Conservation (phyloP, 2,329 filamentous ascomycete species). For the Diaporthe amygdali region DNA sequence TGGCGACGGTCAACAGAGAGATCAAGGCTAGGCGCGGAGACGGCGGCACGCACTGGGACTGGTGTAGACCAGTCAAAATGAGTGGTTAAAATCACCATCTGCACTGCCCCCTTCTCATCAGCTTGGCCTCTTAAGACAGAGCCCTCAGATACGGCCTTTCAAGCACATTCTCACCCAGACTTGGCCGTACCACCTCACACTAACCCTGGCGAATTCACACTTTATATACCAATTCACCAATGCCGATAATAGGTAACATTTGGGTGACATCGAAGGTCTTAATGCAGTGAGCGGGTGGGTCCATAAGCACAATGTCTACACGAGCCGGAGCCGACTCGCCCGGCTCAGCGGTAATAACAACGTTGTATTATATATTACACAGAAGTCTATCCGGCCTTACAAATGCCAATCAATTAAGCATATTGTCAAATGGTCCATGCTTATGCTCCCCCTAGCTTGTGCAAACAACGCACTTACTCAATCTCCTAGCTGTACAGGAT, state of each 20-base stretch:
- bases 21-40: background rate
- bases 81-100: background rate
- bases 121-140: background rate
- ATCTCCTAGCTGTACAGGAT: too few relatives aligned
- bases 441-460: background rate
- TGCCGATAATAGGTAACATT: background rate
- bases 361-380: background rate
- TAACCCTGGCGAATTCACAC: too few relatives aligned
- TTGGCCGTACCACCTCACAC: background rate
- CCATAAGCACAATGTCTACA: background rate
- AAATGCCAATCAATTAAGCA: background rate
- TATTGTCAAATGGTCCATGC: background rate
- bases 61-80: background rate
- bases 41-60: background rate
- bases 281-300: background rate
- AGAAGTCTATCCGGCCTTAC: background rate
- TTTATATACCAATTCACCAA: background rate
- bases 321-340: background rate
- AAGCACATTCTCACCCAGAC: background rate
- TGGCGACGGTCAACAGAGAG: background rate
- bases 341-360: background rate
- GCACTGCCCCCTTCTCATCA: background rate
- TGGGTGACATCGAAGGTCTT: background rate
- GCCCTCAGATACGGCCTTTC: background rate
- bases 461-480: background rate